Evolutionary conservation across 768 basidiomycete genomes (phyloP), one percentile per base, ranked within the genome.

Genomic region (Russula abietina): DNA sequence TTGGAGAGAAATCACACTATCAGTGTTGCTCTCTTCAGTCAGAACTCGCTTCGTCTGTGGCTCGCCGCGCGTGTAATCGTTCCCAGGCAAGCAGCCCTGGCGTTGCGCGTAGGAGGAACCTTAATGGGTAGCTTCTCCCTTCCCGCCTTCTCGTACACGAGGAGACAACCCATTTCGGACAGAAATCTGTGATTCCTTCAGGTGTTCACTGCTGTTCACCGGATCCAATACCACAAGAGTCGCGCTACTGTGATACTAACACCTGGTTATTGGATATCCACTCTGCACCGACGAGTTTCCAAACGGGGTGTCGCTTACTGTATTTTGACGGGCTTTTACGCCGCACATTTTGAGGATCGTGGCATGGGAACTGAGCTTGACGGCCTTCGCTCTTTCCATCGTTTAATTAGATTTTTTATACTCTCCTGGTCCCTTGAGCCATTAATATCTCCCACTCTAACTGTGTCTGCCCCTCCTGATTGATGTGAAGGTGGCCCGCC

Each of bases 391-490:
- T 24, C 12, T n/a, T 33, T 30, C 26, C 7, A 22, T 33, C n/a
- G 19, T 56, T 56, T 49, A 38, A 38, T 57, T 52, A 52, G 28
- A 30, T 30, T n/a, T 16, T 14, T 17, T 48, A 11, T 17, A 52
- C 17, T 57, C 51, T 53, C 61, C 56, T 53, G 56, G 56, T 58
- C 33, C 61, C 57, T 58, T 58, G 33, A 56, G 49, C 51, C 36
- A 45, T 24, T 33, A 54, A 36, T 24, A 36, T n/a, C 33, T 36
- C n/a, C n/a, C 22, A 22, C 43, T 22, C n/a, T 54, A 58, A 38
- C 38, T 2, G 19, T 19, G 14, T 41, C 39, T 41, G 48, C 49
- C 19, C 19, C 28, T 14, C 49, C 17, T 28, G 11, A 17, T 51
- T 14, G 28, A 26, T 19, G n/a, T n/a, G 16, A 38, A 6, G 41